Evolutionary conservation across 2,329 filamentous ascomycete genomes (phyloP).

Genomic region (Nigrospora sphaerica): DNA sequence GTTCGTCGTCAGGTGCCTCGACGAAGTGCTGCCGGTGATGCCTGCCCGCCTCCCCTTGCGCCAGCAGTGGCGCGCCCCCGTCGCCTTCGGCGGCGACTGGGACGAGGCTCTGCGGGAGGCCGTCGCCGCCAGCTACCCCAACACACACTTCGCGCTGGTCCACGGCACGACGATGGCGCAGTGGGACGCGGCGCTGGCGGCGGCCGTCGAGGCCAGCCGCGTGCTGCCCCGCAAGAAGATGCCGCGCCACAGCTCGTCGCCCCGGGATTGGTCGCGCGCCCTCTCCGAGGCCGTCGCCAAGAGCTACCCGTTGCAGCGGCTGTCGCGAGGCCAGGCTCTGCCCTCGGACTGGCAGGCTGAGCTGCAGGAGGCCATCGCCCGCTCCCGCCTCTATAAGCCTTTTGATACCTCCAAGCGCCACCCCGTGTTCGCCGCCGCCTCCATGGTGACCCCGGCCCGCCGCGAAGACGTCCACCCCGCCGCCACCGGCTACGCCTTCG

Average conservation of each 20-base stretch:
- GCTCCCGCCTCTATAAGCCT: conserved; percentile 3
- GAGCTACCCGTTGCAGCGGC: conserved; percentile 17
- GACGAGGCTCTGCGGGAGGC: conserved; percentile 29
- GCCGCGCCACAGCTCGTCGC: conserved; percentile 10
- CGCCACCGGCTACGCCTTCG: conserved; percentile 20
- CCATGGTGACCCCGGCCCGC: conserved; percentile 10
- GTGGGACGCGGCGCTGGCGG: conserved; percentile 14
- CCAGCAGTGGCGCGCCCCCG: conserved; percentile 15
- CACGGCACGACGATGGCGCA: conserved; percentile 10
- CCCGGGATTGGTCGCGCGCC: conserved; percentile 28
- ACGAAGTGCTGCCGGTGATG: conserved; percentile 10
- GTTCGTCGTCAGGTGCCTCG: conserved; percentile 15
- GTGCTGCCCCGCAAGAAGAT: conserved; percentile 6
- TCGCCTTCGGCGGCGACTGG: conserved; percentile 22
- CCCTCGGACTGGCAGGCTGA: conserved; percentile 13
- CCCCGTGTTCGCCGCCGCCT: conserved; percentile 23
- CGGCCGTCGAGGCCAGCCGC: conserved; percentile 13
- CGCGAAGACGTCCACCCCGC: conserved; percentile 20
- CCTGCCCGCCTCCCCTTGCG: conserved; percentile 9
- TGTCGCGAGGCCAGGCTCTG: conserved; percentile 12
- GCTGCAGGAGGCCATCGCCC: conserved; percentile 14
- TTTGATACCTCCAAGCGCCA: conserved; percentile 22
- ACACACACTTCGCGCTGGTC: conserved; percentile 5
- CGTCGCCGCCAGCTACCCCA: conserved; percentile 21
- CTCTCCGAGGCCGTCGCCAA: conserved; percentile 26